Percentiles rank a stretch among this genome's conserved stretches.
These are phyloP conservation scores for Fonsecaea multimorphosa DNA, from an alignment of 2,329 filamentous ascomycete genomes.

Conservation along the genomic window DNA sequence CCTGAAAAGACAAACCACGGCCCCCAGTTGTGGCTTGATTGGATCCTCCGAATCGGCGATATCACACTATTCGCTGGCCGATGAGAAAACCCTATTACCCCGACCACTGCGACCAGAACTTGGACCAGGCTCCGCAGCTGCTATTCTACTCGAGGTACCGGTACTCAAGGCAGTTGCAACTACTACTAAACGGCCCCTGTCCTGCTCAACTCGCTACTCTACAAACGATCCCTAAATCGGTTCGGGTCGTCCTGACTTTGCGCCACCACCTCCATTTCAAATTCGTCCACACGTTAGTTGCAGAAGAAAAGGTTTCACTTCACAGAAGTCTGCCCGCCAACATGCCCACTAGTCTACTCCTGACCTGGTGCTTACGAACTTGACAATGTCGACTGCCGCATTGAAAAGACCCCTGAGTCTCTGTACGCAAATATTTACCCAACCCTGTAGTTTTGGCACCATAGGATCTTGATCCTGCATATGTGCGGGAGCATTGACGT, in stretches of 20 bases:
- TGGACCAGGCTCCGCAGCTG: too few species aligned
- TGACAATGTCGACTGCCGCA: background rate
- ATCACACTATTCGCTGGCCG: background rate
- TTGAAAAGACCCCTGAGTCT: background rate
- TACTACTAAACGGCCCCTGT: slow-evolving; percentile 1
- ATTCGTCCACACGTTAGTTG: background rate
- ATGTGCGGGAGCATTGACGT: background rate
- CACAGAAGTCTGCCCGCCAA: background rate
- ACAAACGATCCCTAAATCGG: background rate
- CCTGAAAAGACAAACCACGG: background rate
- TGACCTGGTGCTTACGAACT: background rate
- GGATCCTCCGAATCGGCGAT: background rate
- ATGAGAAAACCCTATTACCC: background rate
- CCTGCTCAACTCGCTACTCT: background rate
- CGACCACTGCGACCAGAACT: too few species aligned
- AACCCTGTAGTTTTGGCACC: background rate
- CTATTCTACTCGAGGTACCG: too few species aligned
- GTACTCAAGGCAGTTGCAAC: background rate
- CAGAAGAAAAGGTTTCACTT: slow-evolving; percentile 2
- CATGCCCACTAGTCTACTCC: background rate
- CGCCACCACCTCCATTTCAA: background rate
- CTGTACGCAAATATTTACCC: background rate
- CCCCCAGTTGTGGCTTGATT: background rate
- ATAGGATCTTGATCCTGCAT: background rate
- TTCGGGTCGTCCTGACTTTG: slow-evolving; percentile 2